These are phyloP conservation scores for Leccinum incarnatum DNA, from an alignment of 768 basidiomycete genomes.

Conservation along the genomic window DNA sequence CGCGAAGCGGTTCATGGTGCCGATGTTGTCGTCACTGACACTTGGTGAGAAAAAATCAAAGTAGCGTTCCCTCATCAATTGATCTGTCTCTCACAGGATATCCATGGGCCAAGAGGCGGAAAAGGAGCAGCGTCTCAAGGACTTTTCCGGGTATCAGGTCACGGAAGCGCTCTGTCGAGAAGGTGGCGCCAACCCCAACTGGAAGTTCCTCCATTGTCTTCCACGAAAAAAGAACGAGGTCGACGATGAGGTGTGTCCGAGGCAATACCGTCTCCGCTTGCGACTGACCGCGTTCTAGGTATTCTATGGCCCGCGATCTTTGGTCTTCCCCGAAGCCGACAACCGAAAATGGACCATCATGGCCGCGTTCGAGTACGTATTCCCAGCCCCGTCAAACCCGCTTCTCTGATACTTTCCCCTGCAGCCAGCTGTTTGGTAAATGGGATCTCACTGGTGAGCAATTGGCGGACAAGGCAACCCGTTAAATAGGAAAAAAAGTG, in stretches of 20 bases:
- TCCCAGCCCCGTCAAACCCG: background rate
- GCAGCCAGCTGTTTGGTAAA: constrained; percentile 43
- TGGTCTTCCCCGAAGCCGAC: constrained; percentile 93
- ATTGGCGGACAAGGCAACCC: constrained; percentile 11
- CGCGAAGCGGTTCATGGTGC: constrained; percentile 85
- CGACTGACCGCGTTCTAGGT: constrained; percentile 45
- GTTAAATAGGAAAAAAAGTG: background rate
- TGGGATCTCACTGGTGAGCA: constrained; percentile 36
- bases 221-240: constrained; percentile 93
- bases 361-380: constrained; percentile 82
- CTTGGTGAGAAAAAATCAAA: constrained; percentile 58
- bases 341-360: constrained; percentile 98
- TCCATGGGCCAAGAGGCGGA: constrained; percentile 99
- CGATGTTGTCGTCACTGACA: constrained; percentile 96
- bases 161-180: constrained; percentile 82
- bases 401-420: constrained; percentile 6
- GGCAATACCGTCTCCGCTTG: background rate
- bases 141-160: constrained; percentile 92
- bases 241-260: constrained; percentile 75
- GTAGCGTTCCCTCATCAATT: background rate
- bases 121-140: constrained; percentile 78
- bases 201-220: constrained; percentile 96
- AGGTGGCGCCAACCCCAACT: constrained; percentile 80
- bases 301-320: constrained; percentile 88
- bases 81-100: constrained; percentile 55